Conservation (phyloP, 116 monocot species). For the Posidonia oceanica region DNA sequence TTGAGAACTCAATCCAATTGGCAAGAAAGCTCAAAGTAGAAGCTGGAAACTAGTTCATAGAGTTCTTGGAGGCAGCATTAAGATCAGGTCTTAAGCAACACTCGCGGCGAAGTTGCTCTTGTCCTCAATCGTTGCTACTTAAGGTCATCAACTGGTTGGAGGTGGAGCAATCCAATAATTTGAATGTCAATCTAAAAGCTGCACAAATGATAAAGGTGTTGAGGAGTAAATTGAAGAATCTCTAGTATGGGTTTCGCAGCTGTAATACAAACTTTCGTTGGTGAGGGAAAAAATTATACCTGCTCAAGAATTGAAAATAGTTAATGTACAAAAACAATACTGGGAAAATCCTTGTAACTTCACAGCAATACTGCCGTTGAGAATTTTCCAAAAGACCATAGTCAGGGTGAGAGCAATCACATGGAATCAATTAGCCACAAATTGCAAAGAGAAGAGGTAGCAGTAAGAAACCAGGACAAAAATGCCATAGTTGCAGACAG, state of each 20-base stretch:
- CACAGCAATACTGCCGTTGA: too few species aligned
- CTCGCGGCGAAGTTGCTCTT: slow-evolving; percentile 15
- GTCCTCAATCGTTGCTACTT: slow-evolving; percentile 48
- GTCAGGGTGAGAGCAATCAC: too few species aligned
- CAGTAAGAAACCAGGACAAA: slow-evolving; percentile 70
- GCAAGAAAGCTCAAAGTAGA: slow-evolving; percentile 59
- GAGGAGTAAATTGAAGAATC: slow-evolving; percentile 73
- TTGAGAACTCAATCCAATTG: slow-evolving; percentile 37
- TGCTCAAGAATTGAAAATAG: too few species aligned
- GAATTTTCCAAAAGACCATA: too few species aligned
- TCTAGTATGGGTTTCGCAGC: too few species aligned
- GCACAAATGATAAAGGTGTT: slow-evolving; percentile 55
- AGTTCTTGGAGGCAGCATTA: slow-evolving; percentile 59
- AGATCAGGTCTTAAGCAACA: slow-evolving; percentile 46
- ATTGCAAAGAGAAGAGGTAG: slow-evolving; percentile 66
- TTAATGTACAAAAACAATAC: too few species aligned
- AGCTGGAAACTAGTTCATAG: slow-evolving; percentile 81
- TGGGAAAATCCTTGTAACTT: too few species aligned
- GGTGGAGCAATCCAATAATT: slow-evolving; percentile 58
- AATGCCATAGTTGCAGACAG: slow-evolving; percentile 81
- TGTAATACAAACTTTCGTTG: too few species aligned
- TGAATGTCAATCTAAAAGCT: slow-evolving; percentile 50
- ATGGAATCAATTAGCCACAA: too few species aligned
- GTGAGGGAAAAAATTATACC: too few species aligned
- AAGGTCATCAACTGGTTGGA: slow-evolving; percentile 92